phyloP scores from a whole-genome alignment of 371 early-diverging fungal genomes.

The Dinochytrium kinnereticum region DNA sequence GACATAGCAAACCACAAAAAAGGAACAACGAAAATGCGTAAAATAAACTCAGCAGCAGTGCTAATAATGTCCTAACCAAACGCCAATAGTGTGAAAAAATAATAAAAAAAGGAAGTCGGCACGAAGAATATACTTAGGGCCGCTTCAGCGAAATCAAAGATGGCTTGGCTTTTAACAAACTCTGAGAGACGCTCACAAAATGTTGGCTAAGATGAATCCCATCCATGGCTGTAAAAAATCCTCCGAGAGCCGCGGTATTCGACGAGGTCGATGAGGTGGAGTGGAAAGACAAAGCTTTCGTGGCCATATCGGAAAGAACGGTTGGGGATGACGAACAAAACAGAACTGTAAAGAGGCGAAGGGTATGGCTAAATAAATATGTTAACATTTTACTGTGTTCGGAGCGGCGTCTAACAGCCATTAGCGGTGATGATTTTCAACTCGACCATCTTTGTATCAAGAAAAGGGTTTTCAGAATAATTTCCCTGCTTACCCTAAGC shows the following conservation, averaged over 20 bases:
- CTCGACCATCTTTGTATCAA: too few species aligned
- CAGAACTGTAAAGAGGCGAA: conserved; percentile 1
- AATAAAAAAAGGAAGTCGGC: background rate
- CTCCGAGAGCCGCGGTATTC: background rate
- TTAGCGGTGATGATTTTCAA: too few species aligned
- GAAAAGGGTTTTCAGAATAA: too few species aligned
- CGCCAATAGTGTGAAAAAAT: background rate
- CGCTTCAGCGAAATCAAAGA: conserved; percentile 4
- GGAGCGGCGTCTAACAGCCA: too few species aligned
- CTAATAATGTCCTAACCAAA: background rate
- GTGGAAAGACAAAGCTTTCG: background rate
- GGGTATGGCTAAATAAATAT: background rate
- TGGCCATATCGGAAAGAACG: background rate
- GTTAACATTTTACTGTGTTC: too few species aligned
- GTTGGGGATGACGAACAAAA: background rate
- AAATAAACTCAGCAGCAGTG: background rate
- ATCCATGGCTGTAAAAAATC: conserved; percentile 1
- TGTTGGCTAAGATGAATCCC: conserved; percentile 9
- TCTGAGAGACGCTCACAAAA: conserved; percentile 4
- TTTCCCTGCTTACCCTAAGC: too few species aligned
- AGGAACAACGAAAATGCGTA: background rate
- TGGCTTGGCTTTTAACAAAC: conserved; percentile 6
- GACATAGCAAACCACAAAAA: background rate
- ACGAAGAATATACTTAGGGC: background rate
- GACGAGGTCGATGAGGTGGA: background rate